phyloP scores from a whole-genome alignment of 257 asterid species.

The Gentiana straminea region DNA sequence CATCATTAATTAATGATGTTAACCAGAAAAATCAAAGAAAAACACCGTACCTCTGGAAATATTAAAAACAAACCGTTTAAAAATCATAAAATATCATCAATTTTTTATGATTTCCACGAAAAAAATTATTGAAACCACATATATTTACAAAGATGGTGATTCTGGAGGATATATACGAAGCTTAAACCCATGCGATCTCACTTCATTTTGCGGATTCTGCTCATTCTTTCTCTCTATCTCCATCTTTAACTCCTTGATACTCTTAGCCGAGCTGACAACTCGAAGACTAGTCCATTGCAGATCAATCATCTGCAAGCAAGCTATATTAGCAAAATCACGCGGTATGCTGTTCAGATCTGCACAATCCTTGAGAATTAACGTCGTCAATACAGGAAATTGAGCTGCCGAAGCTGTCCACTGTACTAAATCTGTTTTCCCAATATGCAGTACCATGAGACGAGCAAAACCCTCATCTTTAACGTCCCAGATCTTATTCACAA shows the following conservation, averaged over 20 bases:
- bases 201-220: not conserved
- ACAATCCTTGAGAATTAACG: constrained; percentile 13
- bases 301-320: constrained; percentile 11
- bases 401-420: constrained; percentile 13
- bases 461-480: constrained; percentile 9
- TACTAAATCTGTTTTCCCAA: constrained; percentile 8
- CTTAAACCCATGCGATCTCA: constrained; percentile 5
- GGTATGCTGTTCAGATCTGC: constrained; percentile 10
- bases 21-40: too few species aligned
- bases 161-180: constrained; percentile 19
- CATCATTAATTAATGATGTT: too few species aligned
- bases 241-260: not conserved
- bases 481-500: constrained; percentile 15
- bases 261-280: constrained; percentile 15
- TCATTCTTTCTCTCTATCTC: not conserved
- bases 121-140: too few species aligned
- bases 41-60: too few species aligned
- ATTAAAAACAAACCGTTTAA: too few species aligned
- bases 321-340: constrained; percentile 4
- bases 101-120: too few species aligned
- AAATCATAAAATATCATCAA: too few species aligned
- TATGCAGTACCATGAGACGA: constrained; percentile 11
- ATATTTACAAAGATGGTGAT: not conserved
- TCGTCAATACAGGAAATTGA: constrained; percentile 11
- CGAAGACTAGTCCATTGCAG: constrained; percentile 8